Evolutionary conservation across 2,329 filamentous ascomycete genomes (phyloP).

Genomic region (Pezicula radicicola): DNA sequence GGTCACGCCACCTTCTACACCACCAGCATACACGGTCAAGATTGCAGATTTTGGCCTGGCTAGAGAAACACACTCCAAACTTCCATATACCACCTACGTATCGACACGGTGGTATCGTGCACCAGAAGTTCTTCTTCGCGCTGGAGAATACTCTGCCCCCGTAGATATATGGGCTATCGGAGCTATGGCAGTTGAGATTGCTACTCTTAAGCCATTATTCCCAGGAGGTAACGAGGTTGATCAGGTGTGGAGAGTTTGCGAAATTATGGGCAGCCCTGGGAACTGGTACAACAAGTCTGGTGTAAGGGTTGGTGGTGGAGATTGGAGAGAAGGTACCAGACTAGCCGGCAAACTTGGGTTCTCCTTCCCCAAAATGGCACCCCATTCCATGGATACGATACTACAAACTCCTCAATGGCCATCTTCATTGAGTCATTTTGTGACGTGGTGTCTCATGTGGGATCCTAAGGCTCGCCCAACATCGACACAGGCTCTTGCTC

Average conservation of each 20-base stretch:
- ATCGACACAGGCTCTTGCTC: conserved; percentile 87
- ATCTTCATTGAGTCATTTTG: conserved; percentile 80
- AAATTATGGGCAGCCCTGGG: conserved; percentile 98
- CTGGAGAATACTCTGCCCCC: conserved; percentile 94
- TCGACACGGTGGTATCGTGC: conserved; percentile 95
- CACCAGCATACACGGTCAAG: conserved; percentile 92
- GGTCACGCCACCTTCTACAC: conserved; percentile 92
- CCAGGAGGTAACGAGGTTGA: conserved; percentile 98
- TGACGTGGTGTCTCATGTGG: conserved; percentile 99
- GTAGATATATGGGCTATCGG: conserved; percentile 99
- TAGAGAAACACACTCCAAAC: conserved; percentile 93
- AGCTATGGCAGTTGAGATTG: conserved; percentile 97
- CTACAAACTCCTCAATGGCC: conserved; percentile 91
- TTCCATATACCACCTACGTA: conserved; percentile 97
- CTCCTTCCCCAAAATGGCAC: conserved; percentile 99
- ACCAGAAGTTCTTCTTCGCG: conserved; percentile 88
- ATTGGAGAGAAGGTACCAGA: conserved; percentile 93
- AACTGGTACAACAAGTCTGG: conserved; percentile 97
- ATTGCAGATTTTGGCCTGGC: conserved; percentile 97
- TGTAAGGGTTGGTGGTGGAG: conserved; percentile 83
- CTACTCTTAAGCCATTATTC: conserved; percentile 93
- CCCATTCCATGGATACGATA: conserved; percentile 93
- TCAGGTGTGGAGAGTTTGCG: conserved; percentile 97
- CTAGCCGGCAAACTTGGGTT: conserved; percentile 95
- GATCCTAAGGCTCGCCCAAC: conserved; percentile 90